Percentiles rank a stretch among this genome's conserved stretches.
These are phyloP conservation scores for Rhodotorula sp. DNA, from an alignment of 1,284 basidiomycete species.

Conservation along the genomic window DNA sequence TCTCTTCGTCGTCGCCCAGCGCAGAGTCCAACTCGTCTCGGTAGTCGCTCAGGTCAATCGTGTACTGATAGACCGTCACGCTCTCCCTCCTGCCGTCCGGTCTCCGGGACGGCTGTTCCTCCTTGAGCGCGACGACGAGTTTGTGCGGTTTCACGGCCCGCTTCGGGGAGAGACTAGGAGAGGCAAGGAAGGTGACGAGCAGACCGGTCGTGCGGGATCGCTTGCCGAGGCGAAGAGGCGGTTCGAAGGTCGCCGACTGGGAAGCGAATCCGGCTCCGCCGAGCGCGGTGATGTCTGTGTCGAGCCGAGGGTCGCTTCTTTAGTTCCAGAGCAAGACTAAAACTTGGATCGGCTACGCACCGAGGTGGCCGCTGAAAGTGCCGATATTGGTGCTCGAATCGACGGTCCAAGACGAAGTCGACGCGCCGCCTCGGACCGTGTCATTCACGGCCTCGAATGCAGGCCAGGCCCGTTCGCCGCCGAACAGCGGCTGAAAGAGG, in stretches of 20 bases:
- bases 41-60: slow-evolving; percentile 45
- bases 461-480: slow-evolving; percentile 18
- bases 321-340: not conserved
- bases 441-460: slow-evolving; percentile 53
- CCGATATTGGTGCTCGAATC: slow-evolving; percentile 19
- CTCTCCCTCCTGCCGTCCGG: slow-evolving; percentile 51
- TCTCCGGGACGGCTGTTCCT: slow-evolving; percentile 44
- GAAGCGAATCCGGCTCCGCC: slow-evolving; percentile 57
- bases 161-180: not conserved
- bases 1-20: not conserved
- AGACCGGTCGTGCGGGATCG: slow-evolving; percentile 38
- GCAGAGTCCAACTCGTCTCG: slow-evolving; percentile 42
- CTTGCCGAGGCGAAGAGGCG: slow-evolving; percentile 39
- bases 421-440: slow-evolving; percentile 52
- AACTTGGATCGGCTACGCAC: slow-evolving; percentile 21
- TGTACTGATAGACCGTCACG: slow-evolving; percentile 52
- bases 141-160: slow-evolving; percentile 13
- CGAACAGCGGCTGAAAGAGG: not conserved
- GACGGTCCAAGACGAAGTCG: slow-evolving; percentile 49
- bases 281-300: slow-evolving; percentile 53
- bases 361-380: slow-evolving; percentile 36
- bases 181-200: slow-evolving; percentile 25
- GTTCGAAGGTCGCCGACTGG: slow-evolving; percentile 49
- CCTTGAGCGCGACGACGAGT: slow-evolving; percentile 53
- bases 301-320: not conserved